phyloP scores from a whole-genome alignment of 805 yeast species.

The Candida ficus region DNA sequence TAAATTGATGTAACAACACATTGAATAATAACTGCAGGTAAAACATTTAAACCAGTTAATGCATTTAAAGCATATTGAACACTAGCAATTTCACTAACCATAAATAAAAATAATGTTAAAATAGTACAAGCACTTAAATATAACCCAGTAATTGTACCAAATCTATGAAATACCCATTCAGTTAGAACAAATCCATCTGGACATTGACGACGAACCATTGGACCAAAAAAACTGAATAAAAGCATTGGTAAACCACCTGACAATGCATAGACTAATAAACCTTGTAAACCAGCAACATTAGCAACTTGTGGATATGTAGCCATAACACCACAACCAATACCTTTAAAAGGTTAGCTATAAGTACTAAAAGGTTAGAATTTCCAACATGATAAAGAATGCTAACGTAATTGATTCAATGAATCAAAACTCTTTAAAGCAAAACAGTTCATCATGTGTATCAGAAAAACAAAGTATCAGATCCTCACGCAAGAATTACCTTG shows the following conservation, averaged over 20 bases:
- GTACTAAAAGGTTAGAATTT: not conserved
- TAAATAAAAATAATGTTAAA: conserved; percentile 76
- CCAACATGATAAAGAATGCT: too few relatives aligned
- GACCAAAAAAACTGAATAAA: conserved; percentile 80
- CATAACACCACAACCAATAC: conserved; percentile 85
- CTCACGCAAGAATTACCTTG: conserved; percentile 85
- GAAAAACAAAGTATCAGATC: conserved; percentile 28
- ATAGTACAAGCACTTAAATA: conserved; percentile 79
- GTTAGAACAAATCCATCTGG: conserved; percentile 90
- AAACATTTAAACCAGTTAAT: conserved; percentile 71
- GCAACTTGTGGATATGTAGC: conserved; percentile 86
- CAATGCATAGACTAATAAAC: conserved; percentile 73
- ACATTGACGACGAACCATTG: conserved; percentile 67
- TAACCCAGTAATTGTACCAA: conserved; percentile 65
- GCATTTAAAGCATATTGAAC: conserved; percentile 71
- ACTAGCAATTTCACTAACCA: conserved; percentile 85
- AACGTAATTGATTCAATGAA: too few relatives aligned
- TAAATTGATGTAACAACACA: conserved; percentile 84
- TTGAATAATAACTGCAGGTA: conserved; percentile 79
- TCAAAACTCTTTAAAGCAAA: too few relatives aligned
- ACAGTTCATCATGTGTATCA: conserved; percentile 1
- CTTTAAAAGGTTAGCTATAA: conserved; percentile 40
- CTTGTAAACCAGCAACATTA: conserved; percentile 81
- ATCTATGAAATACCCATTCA: conserved; percentile 89
- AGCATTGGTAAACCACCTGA: conserved; percentile 81